phyloP scores from a whole-genome alignment of 768 basidiomycete species.

The Tylopilus subfusipes region DNA sequence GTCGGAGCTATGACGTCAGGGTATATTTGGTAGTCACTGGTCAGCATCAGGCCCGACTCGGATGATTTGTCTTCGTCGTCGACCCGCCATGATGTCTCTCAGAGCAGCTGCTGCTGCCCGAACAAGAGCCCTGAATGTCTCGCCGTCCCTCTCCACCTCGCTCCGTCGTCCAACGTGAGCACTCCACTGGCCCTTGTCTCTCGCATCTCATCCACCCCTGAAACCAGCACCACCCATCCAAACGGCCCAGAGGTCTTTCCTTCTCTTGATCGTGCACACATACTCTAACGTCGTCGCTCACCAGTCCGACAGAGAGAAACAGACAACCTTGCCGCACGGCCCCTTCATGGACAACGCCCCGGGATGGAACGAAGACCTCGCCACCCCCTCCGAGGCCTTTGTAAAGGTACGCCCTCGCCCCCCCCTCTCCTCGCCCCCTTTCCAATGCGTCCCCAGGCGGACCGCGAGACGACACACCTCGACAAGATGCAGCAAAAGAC shows the following conservation, averaged over 20 bases:
- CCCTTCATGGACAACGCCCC: slow-evolving; percentile 53
- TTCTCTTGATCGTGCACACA: background rate
- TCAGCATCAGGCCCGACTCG: background rate
- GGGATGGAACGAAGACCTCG: slow-evolving; percentile 70
- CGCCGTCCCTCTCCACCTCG: background rate
- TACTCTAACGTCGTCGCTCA: slow-evolving; percentile 15
- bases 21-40: background rate
- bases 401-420: slow-evolving; percentile 47
- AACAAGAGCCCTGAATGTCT: background rate
- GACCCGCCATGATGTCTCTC: slow-evolving; percentile 13
- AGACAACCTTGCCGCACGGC: slow-evolving; percentile 41
- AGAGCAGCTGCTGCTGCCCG: slow-evolving; percentile 6
- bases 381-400: slow-evolving; percentile 59
- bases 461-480: slow-evolving; percentile 14
- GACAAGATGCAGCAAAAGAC: slow-evolving; percentile 25
- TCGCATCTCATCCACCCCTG: slow-evolving; percentile 1
- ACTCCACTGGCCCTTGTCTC: background rate
- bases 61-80: background rate
- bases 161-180: slow-evolving; percentile 8
- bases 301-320: slow-evolving; percentile 53
- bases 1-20: background rate
- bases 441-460: slow-evolving; percentile 19
- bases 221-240: slow-evolving; percentile 51
- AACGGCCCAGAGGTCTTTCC: slow-evolving; percentile 49
- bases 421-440: background rate